Evolutionary conservation across 2,329 filamentous ascomycete genomes (phyloP), one percentile per base, ranked within the genome.

Genomic region (Penicillium sp.): DNA sequence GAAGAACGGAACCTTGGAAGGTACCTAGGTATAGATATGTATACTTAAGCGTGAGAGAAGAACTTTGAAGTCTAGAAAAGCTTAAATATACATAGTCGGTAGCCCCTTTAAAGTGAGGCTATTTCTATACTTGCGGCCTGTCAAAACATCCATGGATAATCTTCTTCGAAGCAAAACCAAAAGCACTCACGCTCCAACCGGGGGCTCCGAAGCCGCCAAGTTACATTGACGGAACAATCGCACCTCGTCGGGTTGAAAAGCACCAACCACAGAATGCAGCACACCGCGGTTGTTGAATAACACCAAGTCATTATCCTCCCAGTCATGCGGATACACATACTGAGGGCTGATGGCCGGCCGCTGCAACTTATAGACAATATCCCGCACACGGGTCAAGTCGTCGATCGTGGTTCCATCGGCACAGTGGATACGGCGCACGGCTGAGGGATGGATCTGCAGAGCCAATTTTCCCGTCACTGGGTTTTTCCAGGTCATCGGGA

Each of bases 401-500:
- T 85, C 83, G n/a, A 89, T 72, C 4, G 88, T 77, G 0, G 72
- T 76, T 2, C 85, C 85, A 54, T 87, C 80, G 1, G 72, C 73
- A 2, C 84, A 71, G 57, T 88, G 84, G 55, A 90, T 77, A 60
- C 79, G 82, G 43, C 83, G 78, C 40, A 88, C 75, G 0, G 85
- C 85, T 7, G 80, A 83, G 0, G 87, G 86, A 57, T 90, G 86
- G 34, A 89, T 75, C 66, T 89, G 85, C 21, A 90, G 71, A 1
- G 86, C 83, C 7, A 88, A 71, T 10, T 77, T 75, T 7, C 82
- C 83, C 0, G 83, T 88, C 3, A 82, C 75, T 0, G 85, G 85
- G 63, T 89, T 90, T 59, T 79, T 79, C 85, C 85, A 91, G 67
- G 78, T 81, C 80, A 90, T 84, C 22, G 86, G 85, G 34, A 88